Conservation (phyloP, 2,329 filamentous ascomycete genomes). For the Colletotrichum caudatum region DNA sequence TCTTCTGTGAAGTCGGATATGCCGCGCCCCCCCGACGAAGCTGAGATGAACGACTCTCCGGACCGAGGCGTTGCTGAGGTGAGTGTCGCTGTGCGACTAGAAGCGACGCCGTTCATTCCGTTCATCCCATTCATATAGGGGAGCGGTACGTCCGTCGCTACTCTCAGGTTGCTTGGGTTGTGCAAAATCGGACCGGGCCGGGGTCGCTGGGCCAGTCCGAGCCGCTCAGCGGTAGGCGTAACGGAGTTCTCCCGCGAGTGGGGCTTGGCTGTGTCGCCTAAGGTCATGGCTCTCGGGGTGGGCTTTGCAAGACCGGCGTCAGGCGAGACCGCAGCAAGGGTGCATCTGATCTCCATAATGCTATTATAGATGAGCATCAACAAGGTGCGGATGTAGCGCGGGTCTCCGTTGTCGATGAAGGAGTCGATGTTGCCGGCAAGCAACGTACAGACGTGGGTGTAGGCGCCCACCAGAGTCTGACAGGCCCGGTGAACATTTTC, state of each 20-base stretch:
- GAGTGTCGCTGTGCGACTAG: conserved; percentile 63
- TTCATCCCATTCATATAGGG: conserved; percentile 66
- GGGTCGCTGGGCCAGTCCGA: conserved; percentile 53
- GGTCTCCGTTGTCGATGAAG: conserved; percentile 74
- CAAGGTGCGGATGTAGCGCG: conserved; percentile 74
- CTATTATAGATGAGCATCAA: conserved; percentile 74
- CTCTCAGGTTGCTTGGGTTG: conserved; percentile 66
- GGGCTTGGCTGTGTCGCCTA: conserved; percentile 63
- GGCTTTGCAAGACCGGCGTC: conserved; percentile 45
- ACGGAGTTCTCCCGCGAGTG: conserved; percentile 65
- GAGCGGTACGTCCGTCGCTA: conserved; percentile 66
- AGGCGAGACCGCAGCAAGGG: conserved; percentile 53
- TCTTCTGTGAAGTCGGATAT: conserved; percentile 77
- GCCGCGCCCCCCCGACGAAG: conserved; percentile 62
- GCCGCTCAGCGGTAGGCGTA: conserved; percentile 65
- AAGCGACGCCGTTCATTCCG: conserved; percentile 52
- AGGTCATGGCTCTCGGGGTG: conserved; percentile 33
- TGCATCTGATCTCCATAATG: conserved; percentile 74
- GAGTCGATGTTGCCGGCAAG: conserved; percentile 72
- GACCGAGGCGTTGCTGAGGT: conserved; percentile 81
- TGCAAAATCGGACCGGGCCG: conserved; percentile 56
- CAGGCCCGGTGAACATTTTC: conserved; percentile 74
- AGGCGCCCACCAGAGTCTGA: conserved; percentile 72
- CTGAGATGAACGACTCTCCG: conserved; percentile 80
- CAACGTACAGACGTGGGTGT: conserved; percentile 73